A percentile compares a stretch with the other conserved stretches of the same genome.
Conservation (phyloP, 1,284 basidiomycete genomes). For the Cronartium ribicola region DNA sequence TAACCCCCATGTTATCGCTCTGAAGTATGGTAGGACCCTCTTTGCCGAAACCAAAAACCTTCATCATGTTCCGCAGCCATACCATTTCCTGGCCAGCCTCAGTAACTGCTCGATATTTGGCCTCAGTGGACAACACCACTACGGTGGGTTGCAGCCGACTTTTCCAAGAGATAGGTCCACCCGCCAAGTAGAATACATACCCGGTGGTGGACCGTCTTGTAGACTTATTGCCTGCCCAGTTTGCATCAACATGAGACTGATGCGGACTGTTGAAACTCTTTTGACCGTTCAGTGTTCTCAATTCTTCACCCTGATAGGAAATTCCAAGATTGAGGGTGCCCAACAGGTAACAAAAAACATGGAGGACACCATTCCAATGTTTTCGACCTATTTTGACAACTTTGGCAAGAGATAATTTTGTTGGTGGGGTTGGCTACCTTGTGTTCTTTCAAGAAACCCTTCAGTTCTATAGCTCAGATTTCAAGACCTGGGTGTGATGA, state of each 20-base stretch:
- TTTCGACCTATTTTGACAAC: no score
- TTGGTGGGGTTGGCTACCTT: no score
- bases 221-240: slow-evolving; percentile 37
- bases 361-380: slow-evolving; percentile 10
- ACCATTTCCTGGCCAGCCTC: slow-evolving; percentile 12
- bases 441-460: no score
- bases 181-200: slow-evolving; percentile 19
- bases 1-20: background rate
- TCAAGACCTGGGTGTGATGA: no score
- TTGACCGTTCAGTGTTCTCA: background rate
- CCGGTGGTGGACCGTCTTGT: slow-evolving; percentile 41
- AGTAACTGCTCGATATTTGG: slow-evolving; percentile 28
- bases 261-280: background rate
- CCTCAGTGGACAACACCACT: slow-evolving; percentile 32
- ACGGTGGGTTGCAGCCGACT: slow-evolving; percentile 33
- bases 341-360: slow-evolving; percentile 2
- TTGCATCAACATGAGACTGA: slow-evolving; percentile 22
- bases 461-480: no score
- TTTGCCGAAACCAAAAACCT: background rate
- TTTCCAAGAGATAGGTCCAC: slow-evolving; percentile 22
- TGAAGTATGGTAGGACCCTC: background rate
- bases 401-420: no score
- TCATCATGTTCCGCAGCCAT: background rate
- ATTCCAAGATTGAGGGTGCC: background rate
- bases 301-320: background rate